Conservation (phyloP, 2,329 filamentous ascomycete species). For the Alternaria incomplexa region DNA sequence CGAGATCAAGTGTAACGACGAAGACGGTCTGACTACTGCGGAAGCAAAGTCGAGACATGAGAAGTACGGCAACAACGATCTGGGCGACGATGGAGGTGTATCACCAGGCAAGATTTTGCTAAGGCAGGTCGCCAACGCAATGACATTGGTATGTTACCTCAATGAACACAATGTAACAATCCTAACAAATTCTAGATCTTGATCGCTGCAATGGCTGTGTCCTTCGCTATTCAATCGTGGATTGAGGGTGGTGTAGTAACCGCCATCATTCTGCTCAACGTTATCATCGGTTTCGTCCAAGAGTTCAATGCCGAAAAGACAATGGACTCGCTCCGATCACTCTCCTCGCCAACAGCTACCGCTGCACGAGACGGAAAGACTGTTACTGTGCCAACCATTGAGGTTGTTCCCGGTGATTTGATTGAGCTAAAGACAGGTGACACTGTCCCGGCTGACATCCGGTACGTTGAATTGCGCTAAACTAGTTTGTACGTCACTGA, state of each 20-base stretch:
- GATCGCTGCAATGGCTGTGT: slow-evolving; percentile 55
- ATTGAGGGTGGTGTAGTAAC: slow-evolving; percentile 57
- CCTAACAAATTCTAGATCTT: slow-evolving; percentile 40
- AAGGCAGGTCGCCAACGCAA: slow-evolving; percentile 77
- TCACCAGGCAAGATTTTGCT: slow-evolving; percentile 76
- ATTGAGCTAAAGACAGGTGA: slow-evolving; percentile 68
- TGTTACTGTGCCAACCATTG: slow-evolving; percentile 59
- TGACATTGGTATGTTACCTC: slow-evolving; percentile 66
- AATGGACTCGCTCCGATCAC: slow-evolving; percentile 53
- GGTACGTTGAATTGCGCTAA: slow-evolving; percentile 35
- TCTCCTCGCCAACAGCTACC: slow-evolving; percentile 54
- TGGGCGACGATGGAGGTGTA: slow-evolving; percentile 73
- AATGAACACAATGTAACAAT: neutral
- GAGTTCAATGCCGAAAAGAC: slow-evolving; percentile 57
- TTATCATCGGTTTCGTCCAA: slow-evolving; percentile 55
- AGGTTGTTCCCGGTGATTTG: slow-evolving; percentile 71
- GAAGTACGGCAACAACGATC: slow-evolving; percentile 71
- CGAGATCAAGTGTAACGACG: slow-evolving; percentile 67
- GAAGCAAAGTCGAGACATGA: slow-evolving; percentile 57
- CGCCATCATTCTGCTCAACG: slow-evolving; percentile 54
- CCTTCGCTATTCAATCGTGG: slow-evolving; percentile 53
- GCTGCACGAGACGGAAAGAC: slow-evolving; percentile 61
- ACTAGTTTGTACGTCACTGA: neutral
- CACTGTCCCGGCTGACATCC: slow-evolving; percentile 71
- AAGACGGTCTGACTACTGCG: slow-evolving; percentile 68